Base-by-base conservation (phyloP, 495 filamentous ascomycete species). In the Xylaria flabelliformis region DNA sequence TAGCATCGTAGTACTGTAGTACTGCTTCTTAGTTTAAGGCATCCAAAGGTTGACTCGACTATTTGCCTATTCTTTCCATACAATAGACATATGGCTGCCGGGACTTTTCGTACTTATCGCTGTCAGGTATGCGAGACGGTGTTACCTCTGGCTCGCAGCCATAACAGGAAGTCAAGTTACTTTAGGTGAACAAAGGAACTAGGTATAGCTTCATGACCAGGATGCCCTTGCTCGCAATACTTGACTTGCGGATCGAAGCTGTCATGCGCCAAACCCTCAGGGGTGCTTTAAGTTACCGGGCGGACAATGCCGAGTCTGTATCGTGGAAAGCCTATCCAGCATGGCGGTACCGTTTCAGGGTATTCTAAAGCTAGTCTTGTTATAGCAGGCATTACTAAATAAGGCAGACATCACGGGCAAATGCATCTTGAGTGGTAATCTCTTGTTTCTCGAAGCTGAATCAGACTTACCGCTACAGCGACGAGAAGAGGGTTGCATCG, bases 81-180 rank as follows among this genome's bases (percentile, higher is more conserved):
- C 29, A n/a, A 53, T 24, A 39, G 19, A 50, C 17, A 21, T 26
- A 32, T 9, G 41, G 29, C 65, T 26, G 2, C 50, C 29, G n/a
- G n/a, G 32, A 55, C 65, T 67, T 29, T 32, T 12, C 19, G 6
- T 21, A 12, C 15, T 21, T 66, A 66, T 56, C 26, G n/a, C 1
- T 13, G 32, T 9, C 1, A 67, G 19, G 65, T 44, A 55, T 42
- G 34, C 10, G 12, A 42, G 50, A 67, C 50, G 41, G 65, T 19
- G 32, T 21, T 4, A 34, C 12, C 12, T 1, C 65, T 3, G 21
- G 32, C 50, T 67, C 32, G 50, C 19, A 39, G 46, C 15, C n/a
- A 36, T 29, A 56, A 26, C 44, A 56, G 6, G 34, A 56, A 21
- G 64, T 66, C 64, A 66, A 66, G 19, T 17, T 53, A 66, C 64